Evolutionary conservation across 2,329 filamentous ascomycete species (phyloP), one percentile per base, ranked within the genome.

Genomic region (Monilinia fructicola): DNA sequence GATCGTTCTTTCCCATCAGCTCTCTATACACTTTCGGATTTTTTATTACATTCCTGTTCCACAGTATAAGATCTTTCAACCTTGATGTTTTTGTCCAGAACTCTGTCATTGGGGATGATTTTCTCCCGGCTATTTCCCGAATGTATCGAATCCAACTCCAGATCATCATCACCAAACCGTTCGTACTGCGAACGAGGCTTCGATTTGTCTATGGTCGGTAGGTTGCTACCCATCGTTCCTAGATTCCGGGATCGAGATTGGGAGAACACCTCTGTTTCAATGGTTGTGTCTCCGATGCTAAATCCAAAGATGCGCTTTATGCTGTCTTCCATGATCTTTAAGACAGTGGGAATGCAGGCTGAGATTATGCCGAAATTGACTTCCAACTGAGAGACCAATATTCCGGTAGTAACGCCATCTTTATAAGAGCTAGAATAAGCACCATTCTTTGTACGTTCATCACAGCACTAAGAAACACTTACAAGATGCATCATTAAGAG

Each of bases 351-450:
- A 55, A 68, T 67, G 31, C 67, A 67, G 42, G 67, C 67, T 59
- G 67, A 66, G 7, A 68, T 64, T 28, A 68, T 68, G 28, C 67
- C 67, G 23, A 68, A 68, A n/a, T 68, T 64, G 40, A 68, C 65
- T 56, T 68, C 67, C 31, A 68, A 61, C 62, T 68, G 67, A 6
- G 67, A 68, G 59, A 68, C 50, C 31, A 67, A 26, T 21, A 68
- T 40, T 14, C 67, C 67, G n/a, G 65, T 65, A 14, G 56, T 48
- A 28, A 48, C 56, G 18, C 59, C 54, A 61, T 67, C 67, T 68
- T 59, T 28, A 31, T 21, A 52, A 28, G 14, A 46, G 11, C 46
- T 44, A 18, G n/a, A 60, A 42, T 59, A 59, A 66, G 38, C 54
- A 28, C 40, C 26, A 16, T 44, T 14, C 11, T 58, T 11, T 58